These are phyloP conservation scores for Choricystis sp. DNA, from an alignment of 139 green algal species.

Conservation along the genomic window DNA sequence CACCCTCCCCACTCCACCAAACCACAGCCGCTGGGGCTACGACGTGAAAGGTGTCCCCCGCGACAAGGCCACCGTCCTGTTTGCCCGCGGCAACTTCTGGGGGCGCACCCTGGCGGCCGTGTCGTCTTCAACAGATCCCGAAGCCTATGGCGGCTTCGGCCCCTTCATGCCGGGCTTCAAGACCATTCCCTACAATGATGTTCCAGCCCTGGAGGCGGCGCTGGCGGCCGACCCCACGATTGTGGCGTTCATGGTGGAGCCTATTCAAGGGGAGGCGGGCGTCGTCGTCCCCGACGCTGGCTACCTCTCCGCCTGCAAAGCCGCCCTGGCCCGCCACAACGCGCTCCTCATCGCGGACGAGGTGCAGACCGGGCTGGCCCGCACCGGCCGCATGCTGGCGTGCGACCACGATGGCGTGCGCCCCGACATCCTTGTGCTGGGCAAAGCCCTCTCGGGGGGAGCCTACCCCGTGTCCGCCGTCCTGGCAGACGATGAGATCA, in stretches of 20 bases:
- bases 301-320: constrained; percentile 58
- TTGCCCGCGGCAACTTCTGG: constrained; percentile 91
- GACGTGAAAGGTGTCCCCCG: constrained; percentile 83
- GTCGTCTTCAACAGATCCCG: constrained; percentile 69
- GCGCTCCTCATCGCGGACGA: constrained; percentile 95
- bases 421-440: constrained; percentile 88
- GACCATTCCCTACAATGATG: constrained; percentile 89
- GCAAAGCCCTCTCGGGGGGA: constrained; percentile 72
- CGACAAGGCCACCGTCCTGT: constrained; percentile 82
- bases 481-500: constrained; percentile 68
- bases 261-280: constrained; percentile 88
- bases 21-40: constrained; percentile 77
- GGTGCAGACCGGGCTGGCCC: constrained; percentile 95
- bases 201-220: constrained; percentile 51
- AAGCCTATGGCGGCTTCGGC: constrained; percentile 50
- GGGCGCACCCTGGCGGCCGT: constrained; percentile 83
- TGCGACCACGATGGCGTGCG: constrained; percentile 69
- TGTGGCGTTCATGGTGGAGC: constrained; percentile 95
- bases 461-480: constrained; percentile 86
- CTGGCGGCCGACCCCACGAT: constrained; percentile 65
- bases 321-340: constrained; percentile 70
- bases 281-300: constrained; percentile 81
- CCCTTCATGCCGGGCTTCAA: constrained; percentile 92
- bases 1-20: neutral
- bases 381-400: constrained; percentile 74